A percentile compares a stretch with the other conserved stretches of the same genome.
phyloP scores from a whole-genome alignment of 805 yeast genomes.

The Zygotorulaspora chibaensis region DNA sequence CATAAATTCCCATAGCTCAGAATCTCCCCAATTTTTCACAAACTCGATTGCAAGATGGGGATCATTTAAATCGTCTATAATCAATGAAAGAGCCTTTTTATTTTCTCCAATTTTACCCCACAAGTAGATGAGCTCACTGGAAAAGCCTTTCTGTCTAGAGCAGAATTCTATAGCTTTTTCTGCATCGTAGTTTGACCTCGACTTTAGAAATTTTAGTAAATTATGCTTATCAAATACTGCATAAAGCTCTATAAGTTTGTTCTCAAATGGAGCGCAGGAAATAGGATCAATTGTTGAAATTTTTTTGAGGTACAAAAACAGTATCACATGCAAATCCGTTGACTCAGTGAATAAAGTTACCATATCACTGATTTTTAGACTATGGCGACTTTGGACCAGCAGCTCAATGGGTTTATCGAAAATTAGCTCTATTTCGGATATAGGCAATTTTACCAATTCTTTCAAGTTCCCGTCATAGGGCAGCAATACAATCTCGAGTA shows the following conservation, averaged over 20 bases:
- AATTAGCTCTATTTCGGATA: constrained; percentile 38
- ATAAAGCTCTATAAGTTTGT: constrained; percentile 60
- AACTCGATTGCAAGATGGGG: constrained; percentile 78
- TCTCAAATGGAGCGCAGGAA: constrained; percentile 54
- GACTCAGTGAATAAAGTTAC: constrained; percentile 43
- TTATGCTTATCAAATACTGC: constrained; percentile 52
- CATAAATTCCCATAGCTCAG: constrained; percentile 76
- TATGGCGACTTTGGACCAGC: constrained; percentile 61
- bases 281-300: constrained; percentile 55
- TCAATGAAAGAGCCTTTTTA: constrained; percentile 66
- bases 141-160: constrained; percentile 38
- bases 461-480: constrained; percentile 34
- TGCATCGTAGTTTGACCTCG: constrained; percentile 59
- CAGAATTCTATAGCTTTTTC: constrained; percentile 67
- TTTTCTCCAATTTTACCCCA: constrained; percentile 81
- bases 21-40: constrained; percentile 63
- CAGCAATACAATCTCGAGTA: constrained; percentile 50
- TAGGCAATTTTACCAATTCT: constrained; percentile 40
- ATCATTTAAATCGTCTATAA: constrained; percentile 72
- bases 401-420: constrained; percentile 47
- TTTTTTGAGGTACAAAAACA: constrained; percentile 61
- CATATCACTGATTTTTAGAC: constrained; percentile 52
- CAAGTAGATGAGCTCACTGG: constrained; percentile 73
- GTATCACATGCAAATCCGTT: constrained; percentile 43
- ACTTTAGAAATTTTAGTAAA: constrained; percentile 58